Evolutionary conservation across 2,329 filamentous ascomycete species (phyloP), one percentile per base, ranked within the genome.

Genomic region (Scedosporium boydii): DNA sequence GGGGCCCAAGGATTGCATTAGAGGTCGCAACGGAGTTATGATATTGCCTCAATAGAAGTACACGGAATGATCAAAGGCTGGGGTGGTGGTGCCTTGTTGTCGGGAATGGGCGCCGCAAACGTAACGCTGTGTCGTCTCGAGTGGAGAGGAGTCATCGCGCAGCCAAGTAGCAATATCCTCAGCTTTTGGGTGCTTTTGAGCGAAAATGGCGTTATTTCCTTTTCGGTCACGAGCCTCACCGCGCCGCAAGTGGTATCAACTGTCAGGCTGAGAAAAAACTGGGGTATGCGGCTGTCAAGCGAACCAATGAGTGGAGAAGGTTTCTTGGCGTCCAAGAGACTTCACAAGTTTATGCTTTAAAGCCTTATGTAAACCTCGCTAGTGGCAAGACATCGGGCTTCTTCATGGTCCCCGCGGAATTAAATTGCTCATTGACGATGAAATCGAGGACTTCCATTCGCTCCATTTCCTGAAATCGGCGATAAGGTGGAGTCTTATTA

Each of bases 201-300:
- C 12, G 51, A 55, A 55, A 55, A 55, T 55, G 51, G 51, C 51
- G 51, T 55, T 55, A 55, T 55, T 27, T 55, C 51, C 18, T 14
- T 55, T 55, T 55, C 51, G 51, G 51, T 55, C 51, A 55, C 51
- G 51, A 27, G 51, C 51, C 18, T 55, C 51, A 55, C 51, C 51
- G 51, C 23, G 18, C 23, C 12, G 21, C 51, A 27, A 55, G 21
- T 55, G 51, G 51, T 23, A 14, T 27, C 51, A 55, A 23, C 23
- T 55, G 51, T 16, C n/a, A 27, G 23, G 34, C 21, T 23, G 21
- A 23, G 23, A 29, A 23, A 27, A 55, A 23, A 12, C 51, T 14
- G 23, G 21, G 18, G 12, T 55, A 14, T 14, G 23, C 51, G 51
- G 23, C 51, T 55, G 51, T 55, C 51, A 55, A 55, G 51, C 51